phyloP scores from a whole-genome alignment of 2,329 filamentous ascomycete genomes.

The Pestalotiopsis sp. region DNA sequence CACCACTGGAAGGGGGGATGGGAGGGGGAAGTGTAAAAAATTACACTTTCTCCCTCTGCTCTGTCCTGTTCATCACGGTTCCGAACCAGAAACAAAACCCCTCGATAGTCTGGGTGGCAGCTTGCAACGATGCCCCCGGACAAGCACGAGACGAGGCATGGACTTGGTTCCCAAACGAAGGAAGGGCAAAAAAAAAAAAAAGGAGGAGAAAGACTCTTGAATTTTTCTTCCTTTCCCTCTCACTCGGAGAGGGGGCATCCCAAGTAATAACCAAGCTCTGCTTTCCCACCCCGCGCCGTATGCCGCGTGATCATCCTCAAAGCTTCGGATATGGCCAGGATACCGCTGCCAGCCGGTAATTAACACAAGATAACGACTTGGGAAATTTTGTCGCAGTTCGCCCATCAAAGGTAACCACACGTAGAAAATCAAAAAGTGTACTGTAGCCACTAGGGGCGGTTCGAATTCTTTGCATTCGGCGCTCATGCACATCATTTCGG shows the following conservation, averaged over 20 bases:
- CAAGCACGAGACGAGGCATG: background rate
- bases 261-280: background rate
- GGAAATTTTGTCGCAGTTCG: background rate
- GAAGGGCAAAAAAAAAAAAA: background rate
- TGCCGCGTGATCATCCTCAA: background rate
- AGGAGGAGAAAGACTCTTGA: background rate
- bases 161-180: background rate
- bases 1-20: background rate
- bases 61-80: background rate
- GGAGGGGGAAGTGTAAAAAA: background rate
- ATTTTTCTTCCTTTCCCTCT: background rate
- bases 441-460: background rate
- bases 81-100: background rate
- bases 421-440: background rate
- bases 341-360: conserved; percentile 4
- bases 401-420: background rate
- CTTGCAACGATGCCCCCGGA: background rate
- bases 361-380: background rate
- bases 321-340: background rate
- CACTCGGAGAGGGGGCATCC: background rate
- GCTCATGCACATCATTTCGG: background rate
- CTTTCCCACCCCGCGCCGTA: background rate
- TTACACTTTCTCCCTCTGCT: background rate
- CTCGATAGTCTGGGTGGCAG: background rate
- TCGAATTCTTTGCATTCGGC: background rate